Percentiles rank a stretch among this genome's conserved stretches.
phyloP scores from a whole-genome alignment of 805 yeast species.

The Metschnikowia noctiluminum region DNA sequence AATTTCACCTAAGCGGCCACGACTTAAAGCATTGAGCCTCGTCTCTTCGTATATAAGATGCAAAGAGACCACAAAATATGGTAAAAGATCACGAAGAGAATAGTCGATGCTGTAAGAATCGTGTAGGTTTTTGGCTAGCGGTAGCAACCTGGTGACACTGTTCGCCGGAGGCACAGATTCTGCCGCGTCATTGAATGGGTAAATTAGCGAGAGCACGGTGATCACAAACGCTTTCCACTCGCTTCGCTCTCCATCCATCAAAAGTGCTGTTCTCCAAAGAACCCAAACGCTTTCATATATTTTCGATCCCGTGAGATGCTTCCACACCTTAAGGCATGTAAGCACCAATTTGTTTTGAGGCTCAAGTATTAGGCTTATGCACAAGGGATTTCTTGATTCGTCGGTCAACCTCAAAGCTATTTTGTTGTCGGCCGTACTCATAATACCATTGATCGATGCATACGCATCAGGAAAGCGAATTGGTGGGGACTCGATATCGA shows the following conservation, averaged over 20 bases:
- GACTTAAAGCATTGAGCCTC: conserved; percentile 50
- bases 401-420: conserved; percentile 24
- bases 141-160: conserved; percentile 29
- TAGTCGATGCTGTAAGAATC: conserved; percentile 31
- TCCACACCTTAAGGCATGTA: conserved; percentile 48
- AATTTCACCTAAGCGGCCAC: conserved; percentile 35
- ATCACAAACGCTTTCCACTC: conserved; percentile 63
- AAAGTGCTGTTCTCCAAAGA: conserved; percentile 57
- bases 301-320: conserved; percentile 54
- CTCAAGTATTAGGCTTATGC: conserved; percentile 35
- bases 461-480: conserved; percentile 17
- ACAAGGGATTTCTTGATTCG: conserved; percentile 19
- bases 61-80: conserved; percentile 62
- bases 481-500: conserved; percentile 42
- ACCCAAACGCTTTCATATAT: conserved; percentile 57
- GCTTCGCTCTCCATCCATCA: conserved; percentile 36
- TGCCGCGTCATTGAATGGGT: conserved; percentile 40
- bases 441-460: conserved; percentile 21
- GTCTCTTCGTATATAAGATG: conserved; percentile 79
- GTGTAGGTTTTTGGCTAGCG: conserved; percentile 29
- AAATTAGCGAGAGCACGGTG: conserved; percentile 46
- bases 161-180: conserved; percentile 13
- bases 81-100: conserved; percentile 50
- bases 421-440: conserved; percentile 27
- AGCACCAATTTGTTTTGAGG: conserved; percentile 46